These are phyloP conservation scores for Alternaria sp. DNA, from an alignment of 2,329 filamentous ascomycete species.

Conservation along the genomic window DNA sequence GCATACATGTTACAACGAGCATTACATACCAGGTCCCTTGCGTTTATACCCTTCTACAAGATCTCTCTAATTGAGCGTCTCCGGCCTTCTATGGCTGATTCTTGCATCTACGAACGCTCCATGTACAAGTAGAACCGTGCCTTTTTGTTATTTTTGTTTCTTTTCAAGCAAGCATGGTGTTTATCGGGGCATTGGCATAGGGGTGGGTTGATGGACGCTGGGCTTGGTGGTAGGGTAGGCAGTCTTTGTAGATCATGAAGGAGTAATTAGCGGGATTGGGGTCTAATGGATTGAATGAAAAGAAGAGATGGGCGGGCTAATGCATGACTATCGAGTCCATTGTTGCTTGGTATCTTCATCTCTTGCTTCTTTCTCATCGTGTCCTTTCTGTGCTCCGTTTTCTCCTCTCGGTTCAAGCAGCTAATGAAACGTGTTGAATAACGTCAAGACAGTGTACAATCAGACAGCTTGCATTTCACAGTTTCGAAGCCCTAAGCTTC, in stretches of 20 bases:
- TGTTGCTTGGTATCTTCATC: neutral
- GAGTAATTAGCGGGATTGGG: conserved; percentile 3
- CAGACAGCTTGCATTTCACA: conserved; percentile 12
- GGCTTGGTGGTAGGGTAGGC: conserved; percentile 2
- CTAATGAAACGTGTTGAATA: neutral
- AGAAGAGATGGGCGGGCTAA: neutral
- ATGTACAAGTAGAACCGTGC: conserved; percentile 23
- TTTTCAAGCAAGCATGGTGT: conserved; percentile 24
- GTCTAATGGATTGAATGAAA: conserved; percentile 10
- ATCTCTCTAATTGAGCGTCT: conserved; percentile 14
- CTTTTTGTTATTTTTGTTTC: neutral
- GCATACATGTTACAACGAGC: conserved; percentile 19
- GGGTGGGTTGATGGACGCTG: conserved; percentile 3
- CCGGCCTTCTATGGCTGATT: neutral
- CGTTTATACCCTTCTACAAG: conserved; percentile 21
- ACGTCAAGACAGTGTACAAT: neutral
- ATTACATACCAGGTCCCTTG: conserved; percentile 11
- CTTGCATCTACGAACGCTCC: conserved; percentile 14
- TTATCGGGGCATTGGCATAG: conserved; percentile 16
- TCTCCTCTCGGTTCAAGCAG: too few species aligned
- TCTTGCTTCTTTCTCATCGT: neutral
- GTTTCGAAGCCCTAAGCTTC: conserved; percentile 33
- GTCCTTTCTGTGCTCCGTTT: neutral
- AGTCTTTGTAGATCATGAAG: conserved; percentile 7
- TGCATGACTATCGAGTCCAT: neutral